Conservation (phyloP, 2,329 filamentous ascomycete genomes). For the Raffaelea albimanens region DNA sequence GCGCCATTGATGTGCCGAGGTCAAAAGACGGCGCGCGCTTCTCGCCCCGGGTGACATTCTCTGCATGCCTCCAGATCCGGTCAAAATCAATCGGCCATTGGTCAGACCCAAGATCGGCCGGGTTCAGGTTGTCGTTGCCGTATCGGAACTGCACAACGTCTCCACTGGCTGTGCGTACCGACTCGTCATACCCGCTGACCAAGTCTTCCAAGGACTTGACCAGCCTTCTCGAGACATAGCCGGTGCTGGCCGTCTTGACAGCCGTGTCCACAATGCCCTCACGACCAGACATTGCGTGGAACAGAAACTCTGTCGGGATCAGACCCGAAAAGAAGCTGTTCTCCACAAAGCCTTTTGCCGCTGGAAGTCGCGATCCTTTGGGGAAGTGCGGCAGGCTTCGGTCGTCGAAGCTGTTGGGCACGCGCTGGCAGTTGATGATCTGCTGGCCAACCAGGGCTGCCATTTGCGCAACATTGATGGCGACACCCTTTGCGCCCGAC, state of each 20-base stretch:
- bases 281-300: constrained; percentile 96
- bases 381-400: constrained; percentile 90
- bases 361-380: constrained; percentile 84
- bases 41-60: constrained; percentile 55
- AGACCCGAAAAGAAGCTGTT: constrained; percentile 97
- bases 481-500: constrained; percentile 91
- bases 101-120: constrained; percentile 90
- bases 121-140: constrained; percentile 89
- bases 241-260: constrained; percentile 97
- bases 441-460: constrained; percentile 94
- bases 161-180: constrained; percentile 81
- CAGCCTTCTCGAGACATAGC: constrained; percentile 94
- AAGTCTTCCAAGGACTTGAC: constrained; percentile 98
- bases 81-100: constrained; percentile 89
- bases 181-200: constrained; percentile 87
- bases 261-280: constrained; percentile 98
- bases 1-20: constrained; percentile 63
- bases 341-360: constrained; percentile 90
- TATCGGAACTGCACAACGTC: constrained; percentile 95
- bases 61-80: constrained; percentile 75
- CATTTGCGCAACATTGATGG: constrained; percentile 99
- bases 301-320: constrained; percentile 85
- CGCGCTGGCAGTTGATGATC: constrained; percentile 89
- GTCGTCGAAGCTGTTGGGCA: constrained; percentile 93
- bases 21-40: constrained; percentile 33